Conservation (phyloP, 441 rosid species). For the Euphorbia celastroides region DNA sequence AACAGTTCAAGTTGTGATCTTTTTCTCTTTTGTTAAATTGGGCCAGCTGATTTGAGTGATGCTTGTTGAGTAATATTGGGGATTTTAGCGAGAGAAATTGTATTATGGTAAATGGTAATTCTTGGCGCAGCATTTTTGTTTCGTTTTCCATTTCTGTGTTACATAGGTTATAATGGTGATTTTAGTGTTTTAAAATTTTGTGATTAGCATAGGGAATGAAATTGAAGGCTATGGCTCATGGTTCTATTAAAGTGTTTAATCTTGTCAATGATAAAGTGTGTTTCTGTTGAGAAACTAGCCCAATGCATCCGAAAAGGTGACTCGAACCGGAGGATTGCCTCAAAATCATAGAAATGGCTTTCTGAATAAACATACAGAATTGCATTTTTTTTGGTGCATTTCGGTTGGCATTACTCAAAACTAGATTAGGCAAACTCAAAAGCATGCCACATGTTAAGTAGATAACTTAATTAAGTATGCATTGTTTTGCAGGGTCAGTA, state of each 20-base stretch:
- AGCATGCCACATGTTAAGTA: no score
- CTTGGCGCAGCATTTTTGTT: no score
- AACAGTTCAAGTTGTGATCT: not conserved
- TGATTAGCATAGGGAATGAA: no score
- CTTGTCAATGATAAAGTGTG: not conserved
- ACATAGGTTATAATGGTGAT: not conserved
- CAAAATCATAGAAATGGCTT: not conserved
- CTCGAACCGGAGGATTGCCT: not conserved
- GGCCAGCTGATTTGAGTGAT: not conserved
- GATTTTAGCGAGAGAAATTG: not conserved
- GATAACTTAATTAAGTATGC: not conserved
- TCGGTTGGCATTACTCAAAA: not conserved
- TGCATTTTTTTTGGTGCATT: not conserved
- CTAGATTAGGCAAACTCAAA: not conserved
- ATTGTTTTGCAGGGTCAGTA: slow-evolving; percentile 35
- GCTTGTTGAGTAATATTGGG: not conserved
- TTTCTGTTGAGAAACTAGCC: not conserved
- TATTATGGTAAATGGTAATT: slow-evolving; percentile 2
- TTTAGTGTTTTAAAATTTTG: no score
- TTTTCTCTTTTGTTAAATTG: not conserved
- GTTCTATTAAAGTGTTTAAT: not conserved
- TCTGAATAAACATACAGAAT: not conserved
- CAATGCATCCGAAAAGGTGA: not conserved
- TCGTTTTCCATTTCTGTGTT: no score
- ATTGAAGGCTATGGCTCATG: not conserved